These are phyloP conservation scores for Mycosphaerella sp. DNA, from an alignment of 2,329 filamentous ascomycete genomes.

Conservation along the genomic window DNA sequence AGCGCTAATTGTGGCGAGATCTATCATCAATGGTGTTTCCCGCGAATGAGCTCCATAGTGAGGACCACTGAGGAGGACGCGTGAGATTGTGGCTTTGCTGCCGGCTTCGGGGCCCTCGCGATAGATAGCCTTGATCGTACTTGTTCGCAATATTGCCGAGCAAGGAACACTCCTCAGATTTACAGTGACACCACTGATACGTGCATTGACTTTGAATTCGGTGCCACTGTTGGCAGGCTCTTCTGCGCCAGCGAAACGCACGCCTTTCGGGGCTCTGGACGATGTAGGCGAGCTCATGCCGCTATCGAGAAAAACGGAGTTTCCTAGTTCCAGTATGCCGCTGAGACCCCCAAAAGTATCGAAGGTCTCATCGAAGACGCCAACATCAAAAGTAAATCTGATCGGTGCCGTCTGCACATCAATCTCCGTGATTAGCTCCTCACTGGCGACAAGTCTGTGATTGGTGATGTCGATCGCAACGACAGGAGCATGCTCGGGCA, in stretches of 20 bases:
- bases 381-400: constrained; percentile 68
- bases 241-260: constrained; percentile 50
- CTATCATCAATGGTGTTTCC: constrained; percentile 15
- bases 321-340: constrained; percentile 81
- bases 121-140: constrained; percentile 72
- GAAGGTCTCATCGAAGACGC: constrained; percentile 76
- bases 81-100: constrained; percentile 66
- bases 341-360: constrained; percentile 86
- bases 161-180: constrained; percentile 73
- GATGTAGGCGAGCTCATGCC: constrained; percentile 29
- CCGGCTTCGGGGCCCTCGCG: constrained; percentile 54
- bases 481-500: constrained; percentile 19
- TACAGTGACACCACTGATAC: constrained; percentile 69
- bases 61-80: constrained; percentile 67
- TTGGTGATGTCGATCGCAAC: constrained; percentile 20
- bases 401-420: constrained; percentile 72
- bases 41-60: constrained; percentile 41
- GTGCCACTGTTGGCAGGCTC: constrained; percentile 26
- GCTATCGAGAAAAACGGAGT: constrained; percentile 68
- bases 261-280: constrained; percentile 42
- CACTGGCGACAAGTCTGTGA: constrained; percentile 18
- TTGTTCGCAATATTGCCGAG: constrained; percentile 66
- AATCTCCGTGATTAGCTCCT: constrained; percentile 34
- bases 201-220: constrained; percentile 61
- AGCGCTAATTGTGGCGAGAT: constrained; percentile 48